These are phyloP conservation scores for Pyricularia sp. DNA, from an alignment of 2,329 filamentous ascomycete genomes.

Conservation along the genomic window DNA sequence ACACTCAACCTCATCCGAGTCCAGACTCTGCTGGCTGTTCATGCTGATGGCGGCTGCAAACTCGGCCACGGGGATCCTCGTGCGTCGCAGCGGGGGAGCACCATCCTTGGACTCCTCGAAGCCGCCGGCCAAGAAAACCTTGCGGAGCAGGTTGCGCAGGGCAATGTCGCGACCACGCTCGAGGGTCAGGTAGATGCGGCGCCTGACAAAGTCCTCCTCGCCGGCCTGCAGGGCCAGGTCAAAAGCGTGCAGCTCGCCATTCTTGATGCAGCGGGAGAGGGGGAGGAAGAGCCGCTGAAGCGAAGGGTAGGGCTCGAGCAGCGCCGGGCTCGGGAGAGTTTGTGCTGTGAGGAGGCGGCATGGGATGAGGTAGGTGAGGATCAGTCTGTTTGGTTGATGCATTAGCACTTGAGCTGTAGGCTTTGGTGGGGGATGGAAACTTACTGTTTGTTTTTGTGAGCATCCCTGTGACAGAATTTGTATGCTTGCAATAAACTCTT, in stretches of 20 bases:
- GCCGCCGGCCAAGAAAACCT: constrained; percentile 79
- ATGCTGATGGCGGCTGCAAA: constrained; percentile 79
- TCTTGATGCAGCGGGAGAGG: constrained; percentile 68
- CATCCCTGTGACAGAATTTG: constrained; percentile 66
- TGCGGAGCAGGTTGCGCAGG: constrained; percentile 81
- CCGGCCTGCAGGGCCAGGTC: constrained; percentile 71
- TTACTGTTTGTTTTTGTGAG: constrained; percentile 72
- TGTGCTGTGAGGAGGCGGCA: constrained; percentile 86
- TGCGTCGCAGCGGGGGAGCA: constrained; percentile 55
- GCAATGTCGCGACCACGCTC: constrained; percentile 89
- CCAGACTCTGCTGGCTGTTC: constrained; percentile 57
- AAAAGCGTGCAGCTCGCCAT: constrained; percentile 74
- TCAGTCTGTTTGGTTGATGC: constrained; percentile 48
- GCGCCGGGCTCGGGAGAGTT: constrained; percentile 62
- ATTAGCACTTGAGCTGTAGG: background rate
- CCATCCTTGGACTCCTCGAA: constrained; percentile 69
- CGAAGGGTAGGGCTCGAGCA: constrained; percentile 67
- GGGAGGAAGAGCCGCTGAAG: constrained; percentile 73
- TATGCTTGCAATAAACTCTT: constrained; percentile 72
- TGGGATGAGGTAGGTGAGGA: constrained; percentile 89
- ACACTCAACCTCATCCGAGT: constrained; percentile 92
- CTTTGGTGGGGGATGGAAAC: constrained; percentile 17
- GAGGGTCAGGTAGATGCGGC: constrained; percentile 87
- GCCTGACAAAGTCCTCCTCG: constrained; percentile 88
- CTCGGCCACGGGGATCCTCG: constrained; percentile 71